phyloP scores from a whole-genome alignment of 192 early-diverging fungal genomes.

The Coemansia sp. region DNA sequence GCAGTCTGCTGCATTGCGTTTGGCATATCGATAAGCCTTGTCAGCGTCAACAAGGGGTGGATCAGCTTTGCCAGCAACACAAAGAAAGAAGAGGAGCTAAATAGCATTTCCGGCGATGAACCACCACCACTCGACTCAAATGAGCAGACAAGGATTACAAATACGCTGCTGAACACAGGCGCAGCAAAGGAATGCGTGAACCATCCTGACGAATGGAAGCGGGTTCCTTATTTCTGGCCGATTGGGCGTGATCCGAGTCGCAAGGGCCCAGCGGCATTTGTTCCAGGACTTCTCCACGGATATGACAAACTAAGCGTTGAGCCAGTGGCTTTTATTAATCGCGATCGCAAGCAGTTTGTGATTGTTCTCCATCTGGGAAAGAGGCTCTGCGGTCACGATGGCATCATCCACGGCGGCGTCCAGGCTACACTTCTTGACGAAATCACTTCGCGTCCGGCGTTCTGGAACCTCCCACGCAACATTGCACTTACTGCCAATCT shows the following conservation, averaged over 20 bases:
- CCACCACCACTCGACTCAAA: neutral
- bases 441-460: conserved; percentile 58
- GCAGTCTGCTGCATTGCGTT: conserved; percentile 48
- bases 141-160: conserved; percentile 10
- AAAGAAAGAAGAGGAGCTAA: neutral
- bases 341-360: conserved; percentile 53
- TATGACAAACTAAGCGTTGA: conserved; percentile 38
- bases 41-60: conserved; percentile 50
- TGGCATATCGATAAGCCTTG: conserved; percentile 32
- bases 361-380: conserved; percentile 68
- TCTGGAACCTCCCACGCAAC: conserved; percentile 65
- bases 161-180: conserved; percentile 23
- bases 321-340: conserved; percentile 47
- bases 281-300: conserved; percentile 33
- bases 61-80: conserved; percentile 21
- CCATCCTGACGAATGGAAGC: conserved; percentile 49
- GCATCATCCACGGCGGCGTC: conserved; percentile 79
- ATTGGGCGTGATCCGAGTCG: neutral
- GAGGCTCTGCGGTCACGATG: conserved; percentile 72
- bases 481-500: conserved; percentile 76
- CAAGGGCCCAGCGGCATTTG: conserved; percentile 13
- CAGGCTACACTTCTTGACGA: conserved; percentile 76
- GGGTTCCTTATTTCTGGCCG: conserved; percentile 49
- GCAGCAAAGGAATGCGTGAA: conserved; percentile 40
- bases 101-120: neutral